These are phyloP conservation scores for Clarireedia hainanense DNA, from an alignment of 2,329 filamentous ascomycete genomes.

Conservation along the genomic window DNA sequence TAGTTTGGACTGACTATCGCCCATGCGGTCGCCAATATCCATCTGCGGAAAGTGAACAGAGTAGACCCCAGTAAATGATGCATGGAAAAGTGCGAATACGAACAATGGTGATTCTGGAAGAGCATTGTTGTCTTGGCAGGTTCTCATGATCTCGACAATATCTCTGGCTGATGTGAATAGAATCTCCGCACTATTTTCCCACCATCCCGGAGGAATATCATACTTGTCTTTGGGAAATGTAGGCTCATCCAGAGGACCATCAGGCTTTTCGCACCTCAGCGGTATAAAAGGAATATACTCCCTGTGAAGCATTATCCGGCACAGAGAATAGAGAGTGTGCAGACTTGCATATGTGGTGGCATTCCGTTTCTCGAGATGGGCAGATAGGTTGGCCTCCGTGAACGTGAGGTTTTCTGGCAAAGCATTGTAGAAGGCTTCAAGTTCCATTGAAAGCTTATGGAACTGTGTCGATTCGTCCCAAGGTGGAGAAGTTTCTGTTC, in stretches of 20 bases:
- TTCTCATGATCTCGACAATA: constrained; percentile 56
- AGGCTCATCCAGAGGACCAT: constrained; percentile 52
- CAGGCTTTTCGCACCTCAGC: constrained; percentile 40
- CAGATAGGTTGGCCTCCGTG: constrained; percentile 53
- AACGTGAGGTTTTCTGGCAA: constrained; percentile 48
- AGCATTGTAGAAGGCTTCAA: constrained; percentile 44
- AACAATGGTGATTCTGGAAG: constrained; percentile 59
- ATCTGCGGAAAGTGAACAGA: constrained; percentile 60
- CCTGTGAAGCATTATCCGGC: constrained; percentile 59
- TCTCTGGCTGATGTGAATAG: constrained; percentile 56
- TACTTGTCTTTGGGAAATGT: constrained; percentile 41
- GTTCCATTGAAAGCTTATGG: constrained; percentile 40
- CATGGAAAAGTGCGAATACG: constrained; percentile 59
- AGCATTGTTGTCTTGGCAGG: constrained; percentile 51
- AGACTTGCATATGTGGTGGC: constrained; percentile 59
- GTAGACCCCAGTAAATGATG: constrained; percentile 59
- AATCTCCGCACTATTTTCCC: constrained; percentile 52
- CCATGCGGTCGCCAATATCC: constrained; percentile 51
- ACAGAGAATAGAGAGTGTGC: constrained; percentile 58
- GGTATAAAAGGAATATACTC: constrained; percentile 63
- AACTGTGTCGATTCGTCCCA: constrained; percentile 52
- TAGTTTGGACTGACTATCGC: constrained; percentile 30
- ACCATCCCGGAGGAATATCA: constrained; percentile 46
- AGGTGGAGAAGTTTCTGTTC: constrained; percentile 44
- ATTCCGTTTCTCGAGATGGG: constrained; percentile 55